phyloP scores from a whole-genome alignment of 208 protist species.

The Endotrypanum monterogeii region DNA sequence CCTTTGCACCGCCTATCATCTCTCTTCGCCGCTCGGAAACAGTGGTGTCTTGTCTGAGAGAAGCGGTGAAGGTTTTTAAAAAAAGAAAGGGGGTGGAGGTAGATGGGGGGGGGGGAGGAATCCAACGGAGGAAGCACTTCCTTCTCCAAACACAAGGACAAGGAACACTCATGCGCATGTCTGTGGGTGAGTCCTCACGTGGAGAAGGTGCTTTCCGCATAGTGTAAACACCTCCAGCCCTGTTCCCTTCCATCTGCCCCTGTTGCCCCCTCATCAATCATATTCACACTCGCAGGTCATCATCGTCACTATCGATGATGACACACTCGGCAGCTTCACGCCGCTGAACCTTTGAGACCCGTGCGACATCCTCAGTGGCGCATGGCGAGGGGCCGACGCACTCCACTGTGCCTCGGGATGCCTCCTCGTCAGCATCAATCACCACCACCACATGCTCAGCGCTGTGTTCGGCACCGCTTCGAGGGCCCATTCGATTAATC shows the following conservation, averaged over 20 bases:
- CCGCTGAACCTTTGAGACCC: not conserved
- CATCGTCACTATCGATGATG: slow-evolving; percentile 12
- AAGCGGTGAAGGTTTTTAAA: too few relatives aligned
- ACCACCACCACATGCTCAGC: slow-evolving; percentile 1
- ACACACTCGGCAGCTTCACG: not conserved
- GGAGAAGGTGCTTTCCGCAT: not conserved
- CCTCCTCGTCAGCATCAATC: slow-evolving; percentile 13
- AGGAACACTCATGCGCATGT: not conserved
- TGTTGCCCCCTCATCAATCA: not conserved
- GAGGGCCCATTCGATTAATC: not conserved
- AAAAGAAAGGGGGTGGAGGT: too few relatives aligned
- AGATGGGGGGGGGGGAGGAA: not conserved
- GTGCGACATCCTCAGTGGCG: not conserved
- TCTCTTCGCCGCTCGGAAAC: too few relatives aligned
- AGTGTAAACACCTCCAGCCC: not conserved
- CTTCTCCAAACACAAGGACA: not conserved
- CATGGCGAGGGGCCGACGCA: not conserved
- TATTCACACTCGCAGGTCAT: not conserved
- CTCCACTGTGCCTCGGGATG: not conserved
- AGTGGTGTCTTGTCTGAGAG: too few relatives aligned
- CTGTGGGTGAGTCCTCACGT: not conserved
- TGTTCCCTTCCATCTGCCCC: not conserved
- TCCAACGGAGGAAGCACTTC: not conserved
- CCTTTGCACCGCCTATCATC: too few relatives aligned
- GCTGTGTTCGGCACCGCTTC: not conserved